Evolutionary conservation across 176 grass and related monocot species (phyloP), one percentile per base, ranked within the genome.

Genomic region (Ananas comosus): DNA sequence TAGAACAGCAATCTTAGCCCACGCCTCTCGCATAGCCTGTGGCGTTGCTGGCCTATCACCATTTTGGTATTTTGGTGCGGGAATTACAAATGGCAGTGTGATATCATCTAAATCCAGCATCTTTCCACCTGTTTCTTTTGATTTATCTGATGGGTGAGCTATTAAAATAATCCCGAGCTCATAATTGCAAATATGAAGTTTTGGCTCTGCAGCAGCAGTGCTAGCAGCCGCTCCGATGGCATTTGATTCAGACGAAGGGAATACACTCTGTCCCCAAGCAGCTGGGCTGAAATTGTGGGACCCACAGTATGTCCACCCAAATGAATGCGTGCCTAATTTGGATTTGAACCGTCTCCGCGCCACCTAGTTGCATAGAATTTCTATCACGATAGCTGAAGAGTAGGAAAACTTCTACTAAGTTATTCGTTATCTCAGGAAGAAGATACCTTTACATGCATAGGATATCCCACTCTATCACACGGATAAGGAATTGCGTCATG

Each of bases 221-320:
- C 13, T 54, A 59, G 48, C 27, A 79, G 61, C 72, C 65, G 12
- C 51, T 72, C 77, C 71, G 63, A 24, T 54, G 53, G 64, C 11
- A 65, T 84, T 91, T 64, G 56, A 42, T 87, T 70, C 74, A 22
- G 87, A 64, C 24, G 82, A 79, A 59, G 87, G 75, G 64, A 50
- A 42, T 1, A 96, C 69, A 9, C 22, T 74, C 29, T 76, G 85
- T 57, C 91, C 91, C 88, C 91, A 96, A 49, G 88, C 91, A 66
- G 91, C 87, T 33, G 91, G 88, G 66, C 91, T 96, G 78, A 96
- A 96, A 83, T 96, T 96, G 69, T 96, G 91, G 73, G 91, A 96
- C 24, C 91, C 91, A 24, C 85, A 88, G 16, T 96, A 96, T 74
- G 77, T 86, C 91, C 91, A 96, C 56, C 91, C 91, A 64, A 88